Evolutionary conservation across 768 basidiomycete species (phyloP), one percentile per base, ranked within the genome.

Genomic region (Boletus tylopilopsis): DNA sequence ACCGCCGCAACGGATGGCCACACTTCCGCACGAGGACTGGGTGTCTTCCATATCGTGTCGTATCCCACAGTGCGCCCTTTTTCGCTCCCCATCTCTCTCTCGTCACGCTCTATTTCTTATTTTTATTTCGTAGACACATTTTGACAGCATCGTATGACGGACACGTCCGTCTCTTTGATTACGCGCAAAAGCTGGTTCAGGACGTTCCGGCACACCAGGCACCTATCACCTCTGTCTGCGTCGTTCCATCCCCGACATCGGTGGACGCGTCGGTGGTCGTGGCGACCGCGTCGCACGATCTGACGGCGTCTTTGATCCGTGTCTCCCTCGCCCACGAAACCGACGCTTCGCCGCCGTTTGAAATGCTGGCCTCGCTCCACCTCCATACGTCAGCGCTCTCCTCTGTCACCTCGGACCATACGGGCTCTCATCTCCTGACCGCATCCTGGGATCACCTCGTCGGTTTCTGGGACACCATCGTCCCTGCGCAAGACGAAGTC

Each of bases 21-120:
- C 85, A 41, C 72, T 92, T 45, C 85, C 89, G 2, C 89, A 93
- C 54, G 87, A 97, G 45, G 94, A 97, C 55, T 98, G 95, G 95
- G 88, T 96, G 13, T 55, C 56, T 16, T 58, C 56, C 4, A n/a
- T 57, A 0, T 62, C 67, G 75, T 54, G 61, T 51, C 49, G 30
- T 23, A 34, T 60, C 29, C 11, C 58, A 25, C 50, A 51, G 61
- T 64, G 24, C 21, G 62, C 2, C 33, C 29, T 12, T 16, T 47
- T 12, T 12, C 50, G 5, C 16, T 13, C n/a, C n/a, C n/a, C 30
- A 3, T 34, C 4, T 24, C n/a, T 42, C 9, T n/a, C 8, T 6
- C 7, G 15, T 38, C 34, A 8, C 24, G 15, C 25, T 16, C 29
- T 11, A 13, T 30, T 6, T 30, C 29, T 30, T 30, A 12, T 30